Evolutionary conservation across 805 yeast genomes (phyloP).

Genomic region (Yarrowia hollandica): DNA sequence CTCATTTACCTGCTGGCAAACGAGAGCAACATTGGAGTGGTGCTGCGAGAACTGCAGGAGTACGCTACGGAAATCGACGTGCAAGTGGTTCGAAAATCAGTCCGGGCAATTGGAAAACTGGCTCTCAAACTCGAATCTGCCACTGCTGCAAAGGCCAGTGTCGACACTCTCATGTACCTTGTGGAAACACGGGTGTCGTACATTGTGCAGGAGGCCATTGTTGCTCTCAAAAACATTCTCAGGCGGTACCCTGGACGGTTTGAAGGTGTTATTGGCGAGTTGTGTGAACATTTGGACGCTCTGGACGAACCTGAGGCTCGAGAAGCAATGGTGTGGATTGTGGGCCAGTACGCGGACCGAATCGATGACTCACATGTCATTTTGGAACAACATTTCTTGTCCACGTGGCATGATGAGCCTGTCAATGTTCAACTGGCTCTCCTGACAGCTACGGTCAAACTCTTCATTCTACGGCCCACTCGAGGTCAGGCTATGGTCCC

Average conservation of each 20-base stretch:
- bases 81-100: conserved; percentile 82
- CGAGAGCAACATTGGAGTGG: conserved; percentile 56
- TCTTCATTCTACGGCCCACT: conserved; percentile 58
- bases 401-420: conserved; percentile 60
- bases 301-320: conserved; percentile 79
- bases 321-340: conserved; percentile 77
- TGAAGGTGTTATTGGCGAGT: conserved; percentile 46
- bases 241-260: conserved; percentile 70
- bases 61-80: conserved; percentile 86
- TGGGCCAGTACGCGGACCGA: conserved; percentile 65
- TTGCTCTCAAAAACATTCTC: conserved; percentile 73
- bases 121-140: conserved; percentile 72
- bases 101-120: conserved; percentile 84
- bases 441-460: conserved; percentile 71
- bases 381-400: conserved; percentile 46
- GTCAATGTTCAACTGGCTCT: conserved; percentile 71
- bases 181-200: conserved; percentile 66
- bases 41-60: conserved; percentile 74
- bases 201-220: conserved; percentile 75
- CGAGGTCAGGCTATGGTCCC: conserved; percentile 59
- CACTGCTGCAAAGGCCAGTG: conserved; percentile 55
- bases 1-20: conserved; percentile 78
- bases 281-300: conserved; percentile 49
- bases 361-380: conserved; percentile 48
- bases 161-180: conserved; percentile 59